Conservation (phyloP, 1,284 basidiomycete species). For the Ganoderma leucocontextum region DNA sequence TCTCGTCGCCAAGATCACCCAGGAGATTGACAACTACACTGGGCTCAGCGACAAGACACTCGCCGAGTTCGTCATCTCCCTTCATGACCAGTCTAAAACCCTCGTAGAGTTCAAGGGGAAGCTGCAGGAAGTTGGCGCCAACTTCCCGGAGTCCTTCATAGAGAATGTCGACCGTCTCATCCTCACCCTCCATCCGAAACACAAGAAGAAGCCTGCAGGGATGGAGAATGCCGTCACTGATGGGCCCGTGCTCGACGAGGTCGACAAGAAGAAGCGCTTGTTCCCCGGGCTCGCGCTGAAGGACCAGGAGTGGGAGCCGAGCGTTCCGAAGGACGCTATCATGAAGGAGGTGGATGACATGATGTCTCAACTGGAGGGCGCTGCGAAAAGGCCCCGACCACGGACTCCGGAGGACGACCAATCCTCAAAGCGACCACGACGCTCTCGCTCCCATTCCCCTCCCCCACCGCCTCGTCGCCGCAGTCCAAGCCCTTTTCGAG, state of each 20-base stretch:
- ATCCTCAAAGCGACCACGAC: conserved; percentile 66
- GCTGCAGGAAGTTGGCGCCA: conserved; percentile 83
- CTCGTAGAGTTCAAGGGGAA: conserved; percentile 84
- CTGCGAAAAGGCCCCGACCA: conserved; percentile 65
- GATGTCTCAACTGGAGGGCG: conserved; percentile 79
- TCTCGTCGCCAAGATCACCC: conserved; percentile 87
- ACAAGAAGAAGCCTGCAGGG: conserved; percentile 78
- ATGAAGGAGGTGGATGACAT: conserved; percentile 88
- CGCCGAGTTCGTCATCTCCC: conserved; percentile 94
- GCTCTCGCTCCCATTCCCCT: conserved; percentile 53
- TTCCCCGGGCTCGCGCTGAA: conserved; percentile 93
- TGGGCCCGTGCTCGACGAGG: conserved; percentile 58
- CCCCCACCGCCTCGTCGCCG: conserved; percentile 53
- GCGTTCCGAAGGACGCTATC: conserved; percentile 61
- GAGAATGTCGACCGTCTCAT: conserved; percentile 95
- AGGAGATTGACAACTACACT: conserved; percentile 90
- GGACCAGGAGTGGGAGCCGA: conserved; percentile 71
- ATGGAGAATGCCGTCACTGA: conserved; percentile 46
- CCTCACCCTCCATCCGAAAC: conserved; percentile 94
- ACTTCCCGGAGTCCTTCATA: conserved; percentile 90
- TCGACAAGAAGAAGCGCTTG: conserved; percentile 82
- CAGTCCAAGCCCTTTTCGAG: conserved; percentile 64
- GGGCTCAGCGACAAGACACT: conserved; percentile 90
- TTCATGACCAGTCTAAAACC: conserved; percentile 87
- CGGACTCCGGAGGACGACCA: conserved; percentile 54